phyloP scores from a whole-genome alignment of 2,329 filamentous ascomycete species.

The Monosporascus sp. region DNA sequence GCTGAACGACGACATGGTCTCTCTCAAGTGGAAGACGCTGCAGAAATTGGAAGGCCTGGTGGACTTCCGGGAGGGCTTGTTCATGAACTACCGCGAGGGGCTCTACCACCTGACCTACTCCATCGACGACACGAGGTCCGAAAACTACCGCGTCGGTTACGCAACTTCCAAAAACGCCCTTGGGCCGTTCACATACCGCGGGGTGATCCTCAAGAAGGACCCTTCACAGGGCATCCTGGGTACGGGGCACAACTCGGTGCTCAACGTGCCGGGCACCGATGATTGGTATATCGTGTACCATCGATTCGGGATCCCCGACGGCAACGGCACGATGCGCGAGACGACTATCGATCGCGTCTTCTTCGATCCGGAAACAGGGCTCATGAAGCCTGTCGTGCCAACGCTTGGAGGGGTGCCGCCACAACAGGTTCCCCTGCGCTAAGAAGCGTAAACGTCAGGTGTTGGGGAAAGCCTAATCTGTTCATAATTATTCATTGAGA shows the following conservation, averaged over 20 bases:
- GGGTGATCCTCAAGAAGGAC: slow-evolving; percentile 39
- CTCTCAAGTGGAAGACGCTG: slow-evolving; percentile 33
- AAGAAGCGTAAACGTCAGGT: too few relatives aligned
- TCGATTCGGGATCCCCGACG: slow-evolving; percentile 39
- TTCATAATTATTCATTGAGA: too few relatives aligned
- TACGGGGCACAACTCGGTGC: slow-evolving; percentile 40
- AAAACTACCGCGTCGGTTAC: slow-evolving; percentile 42
- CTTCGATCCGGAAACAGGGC: slow-evolving; percentile 31
- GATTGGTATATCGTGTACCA: slow-evolving; percentile 47
- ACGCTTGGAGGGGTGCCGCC: slow-evolving; percentile 28
- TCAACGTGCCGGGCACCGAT: slow-evolving; percentile 42
- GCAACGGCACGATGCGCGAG: slow-evolving; percentile 39
- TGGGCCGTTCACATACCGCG: slow-evolving; percentile 41
- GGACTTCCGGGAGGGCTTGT: slow-evolving; percentile 38
- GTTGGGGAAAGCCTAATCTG: too few relatives aligned
- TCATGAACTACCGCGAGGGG: slow-evolving; percentile 39
- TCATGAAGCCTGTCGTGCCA: slow-evolving; percentile 33
- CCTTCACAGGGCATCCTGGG: slow-evolving; percentile 35
- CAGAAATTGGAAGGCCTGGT: slow-evolving; percentile 30
- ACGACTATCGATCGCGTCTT: slow-evolving; percentile 36
- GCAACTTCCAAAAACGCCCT: slow-evolving; percentile 32
- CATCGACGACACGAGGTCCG: slow-evolving; percentile 40
- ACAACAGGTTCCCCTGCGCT: background rate
- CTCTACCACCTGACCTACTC: slow-evolving; percentile 45
- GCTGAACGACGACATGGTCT: slow-evolving; percentile 40